Evolutionary conservation across 805 yeast genomes (phyloP).

Genomic region (Yueomyces sp.): DNA sequence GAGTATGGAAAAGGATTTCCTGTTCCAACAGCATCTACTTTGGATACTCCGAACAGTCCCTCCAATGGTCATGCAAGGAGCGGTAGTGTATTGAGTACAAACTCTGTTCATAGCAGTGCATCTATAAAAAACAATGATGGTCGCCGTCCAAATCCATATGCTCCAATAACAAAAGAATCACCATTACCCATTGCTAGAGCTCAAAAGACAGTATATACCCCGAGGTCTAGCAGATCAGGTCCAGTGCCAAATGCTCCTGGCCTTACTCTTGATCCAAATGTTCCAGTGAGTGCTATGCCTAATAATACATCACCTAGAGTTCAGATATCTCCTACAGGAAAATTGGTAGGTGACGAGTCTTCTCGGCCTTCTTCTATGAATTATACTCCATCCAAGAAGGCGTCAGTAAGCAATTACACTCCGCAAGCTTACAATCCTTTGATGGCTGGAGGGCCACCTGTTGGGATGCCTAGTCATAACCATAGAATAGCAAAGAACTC

Average conservation of each 20-base stretch:
- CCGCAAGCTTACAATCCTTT: constrained; percentile 9
- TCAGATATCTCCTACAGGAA: not conserved
- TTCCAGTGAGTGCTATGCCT: not conserved
- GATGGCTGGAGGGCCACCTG: too few species aligned
- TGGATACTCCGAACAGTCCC: too few species aligned
- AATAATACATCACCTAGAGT: not conserved
- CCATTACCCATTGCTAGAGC: not conserved
- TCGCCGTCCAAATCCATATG: constrained; percentile 4
- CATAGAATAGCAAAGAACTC: too few species aligned
- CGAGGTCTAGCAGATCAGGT: too few species aligned
- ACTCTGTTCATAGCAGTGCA: constrained; percentile 1
- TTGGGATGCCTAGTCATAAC: too few species aligned
- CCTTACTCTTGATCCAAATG: too few species aligned
- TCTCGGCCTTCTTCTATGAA: constrained; percentile 22
- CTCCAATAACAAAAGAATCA: not conserved
- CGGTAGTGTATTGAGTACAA: not conserved
- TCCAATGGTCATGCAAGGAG: not conserved
- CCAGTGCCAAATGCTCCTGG: too few species aligned
- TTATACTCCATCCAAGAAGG: constrained; percentile 19
- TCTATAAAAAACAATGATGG: not conserved
- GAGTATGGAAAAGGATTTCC: too few species aligned
- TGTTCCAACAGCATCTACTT: too few species aligned
- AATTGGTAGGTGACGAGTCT: constrained; percentile 3
- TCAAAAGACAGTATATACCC: not conserved
- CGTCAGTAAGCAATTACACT: constrained; percentile 26